Conservation (phyloP, 2,329 filamentous ascomycete species). For the Colletotrichum kahawae region DNA sequence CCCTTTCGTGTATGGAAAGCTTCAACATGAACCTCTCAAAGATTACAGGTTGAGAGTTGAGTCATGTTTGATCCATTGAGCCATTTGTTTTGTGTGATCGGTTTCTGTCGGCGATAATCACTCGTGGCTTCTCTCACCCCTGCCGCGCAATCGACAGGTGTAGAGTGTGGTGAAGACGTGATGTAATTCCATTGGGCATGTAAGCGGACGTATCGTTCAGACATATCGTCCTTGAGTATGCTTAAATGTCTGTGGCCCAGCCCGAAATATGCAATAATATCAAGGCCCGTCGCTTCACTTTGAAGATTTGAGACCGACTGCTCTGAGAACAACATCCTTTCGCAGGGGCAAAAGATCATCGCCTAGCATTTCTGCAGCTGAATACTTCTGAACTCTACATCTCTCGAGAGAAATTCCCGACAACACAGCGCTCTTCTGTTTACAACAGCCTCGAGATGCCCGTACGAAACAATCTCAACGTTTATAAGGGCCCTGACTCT, state of each 20-base stretch:
- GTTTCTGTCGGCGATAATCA: neutral
- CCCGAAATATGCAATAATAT: neutral
- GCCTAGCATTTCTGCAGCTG: neutral
- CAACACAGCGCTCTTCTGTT: neutral
- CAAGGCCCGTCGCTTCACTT: neutral
- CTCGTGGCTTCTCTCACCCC: neutral
- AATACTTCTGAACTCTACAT: neutral
- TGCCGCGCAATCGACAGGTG: neutral
- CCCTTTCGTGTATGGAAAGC: neutral
- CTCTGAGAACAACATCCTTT: neutral
- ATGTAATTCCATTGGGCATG: neutral
- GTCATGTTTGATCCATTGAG: neutral
- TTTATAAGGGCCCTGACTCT: constrained; percentile 62
- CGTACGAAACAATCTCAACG: constrained; percentile 46
- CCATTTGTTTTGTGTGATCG: neutral
- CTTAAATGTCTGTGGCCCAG: neutral
- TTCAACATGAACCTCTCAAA: neutral
- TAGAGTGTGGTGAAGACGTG: neutral
- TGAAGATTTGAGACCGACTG: neutral
- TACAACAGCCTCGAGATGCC: neutral
- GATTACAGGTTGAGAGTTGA: neutral
- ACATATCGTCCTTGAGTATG: neutral
- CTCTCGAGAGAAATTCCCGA: constrained; percentile 20
- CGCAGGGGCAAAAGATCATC: neutral
- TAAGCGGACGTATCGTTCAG: neutral